Percentiles rank a stretch among this genome's conserved stretches.
phyloP scores from a whole-genome alignment of 1,139 yeast species.

The Torulaspora globosa region DNA sequence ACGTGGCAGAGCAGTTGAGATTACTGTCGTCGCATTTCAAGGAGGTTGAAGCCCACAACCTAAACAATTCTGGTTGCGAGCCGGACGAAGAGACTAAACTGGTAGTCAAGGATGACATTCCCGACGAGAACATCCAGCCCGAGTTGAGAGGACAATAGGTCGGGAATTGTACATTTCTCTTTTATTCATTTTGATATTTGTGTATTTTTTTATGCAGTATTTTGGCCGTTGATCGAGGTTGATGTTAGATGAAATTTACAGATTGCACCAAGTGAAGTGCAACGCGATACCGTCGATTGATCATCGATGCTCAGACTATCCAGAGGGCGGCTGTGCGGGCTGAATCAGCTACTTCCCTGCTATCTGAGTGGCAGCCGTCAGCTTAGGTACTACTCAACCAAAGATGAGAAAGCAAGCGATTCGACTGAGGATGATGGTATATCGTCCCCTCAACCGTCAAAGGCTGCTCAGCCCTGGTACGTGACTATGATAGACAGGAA shows the following conservation, averaged over 20 bases:
- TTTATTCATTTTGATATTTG: neutral
- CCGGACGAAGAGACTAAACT: constrained; percentile 17
- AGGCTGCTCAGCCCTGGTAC: constrained; percentile 30
- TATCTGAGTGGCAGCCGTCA: neutral
- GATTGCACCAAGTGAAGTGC: no score
- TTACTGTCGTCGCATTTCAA: constrained; percentile 36
- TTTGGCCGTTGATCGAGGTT: constrained; percentile 1
- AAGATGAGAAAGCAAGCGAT: neutral
- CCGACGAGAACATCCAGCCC: constrained; percentile 38
- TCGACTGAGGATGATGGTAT: neutral
- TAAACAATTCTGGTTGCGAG: constrained; percentile 14
- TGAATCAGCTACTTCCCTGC: neutral
- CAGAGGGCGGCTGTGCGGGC: neutral
- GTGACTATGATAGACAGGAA: constrained; percentile 24
- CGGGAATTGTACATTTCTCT: neutral
- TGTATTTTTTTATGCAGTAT: constrained; percentile 2
- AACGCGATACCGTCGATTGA: no score
- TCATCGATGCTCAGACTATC: neutral
- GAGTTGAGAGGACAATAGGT: constrained; percentile 35
- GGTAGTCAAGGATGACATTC: constrained; percentile 25
- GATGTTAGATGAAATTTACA: no score
- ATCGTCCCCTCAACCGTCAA: neutral
- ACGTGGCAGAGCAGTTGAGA: constrained; percentile 37
- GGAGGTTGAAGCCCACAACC: constrained; percentile 30
- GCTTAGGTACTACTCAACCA: constrained; percentile 1